phyloP scores from a whole-genome alignment of 1,284 basidiomycete genomes.

The Cutaneotrichosporon curvatum region DNA sequence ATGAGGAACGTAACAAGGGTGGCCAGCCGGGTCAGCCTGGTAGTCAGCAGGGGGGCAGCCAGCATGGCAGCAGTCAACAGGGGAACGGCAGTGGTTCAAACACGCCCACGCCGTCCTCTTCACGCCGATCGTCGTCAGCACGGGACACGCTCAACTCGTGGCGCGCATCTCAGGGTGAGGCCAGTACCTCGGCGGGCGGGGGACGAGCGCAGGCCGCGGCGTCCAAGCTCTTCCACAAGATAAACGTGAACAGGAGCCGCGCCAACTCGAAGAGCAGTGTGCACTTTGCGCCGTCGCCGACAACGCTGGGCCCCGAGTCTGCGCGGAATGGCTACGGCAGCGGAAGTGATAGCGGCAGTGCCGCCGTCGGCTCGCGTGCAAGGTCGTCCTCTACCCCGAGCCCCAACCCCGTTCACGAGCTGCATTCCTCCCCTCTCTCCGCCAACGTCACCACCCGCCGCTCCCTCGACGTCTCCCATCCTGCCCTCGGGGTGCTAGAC shows the following conservation, averaged over 20 bases:
- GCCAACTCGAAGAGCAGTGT: slow-evolving; percentile 20
- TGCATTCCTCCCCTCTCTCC: slow-evolving; percentile 8
- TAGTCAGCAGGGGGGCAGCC: slow-evolving; percentile 1
- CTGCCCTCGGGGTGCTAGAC: not conserved
- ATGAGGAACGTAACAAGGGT: slow-evolving; percentile 15
- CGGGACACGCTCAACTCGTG: slow-evolving; percentile 15
- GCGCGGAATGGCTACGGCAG: not conserved
- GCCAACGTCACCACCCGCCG: slow-evolving; percentile 2
- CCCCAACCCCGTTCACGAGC: slow-evolving; percentile 2
- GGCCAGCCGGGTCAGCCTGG: not conserved
- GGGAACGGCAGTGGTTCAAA: not conserved
- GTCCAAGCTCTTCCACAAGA: slow-evolving; percentile 33
- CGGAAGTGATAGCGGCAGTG: not conserved
- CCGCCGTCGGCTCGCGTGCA: too few relatives aligned
- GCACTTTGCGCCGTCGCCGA: slow-evolving; percentile 17
- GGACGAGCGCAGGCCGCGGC: slow-evolving; percentile 19
- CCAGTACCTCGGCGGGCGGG: not conserved
- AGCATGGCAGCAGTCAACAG: not conserved
- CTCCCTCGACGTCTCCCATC: slow-evolving; percentile 6
- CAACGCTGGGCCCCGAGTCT: slow-evolving; percentile 3
- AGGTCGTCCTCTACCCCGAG: slow-evolving; percentile 10
- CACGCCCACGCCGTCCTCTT: slow-evolving; percentile 9
- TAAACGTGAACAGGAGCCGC: slow-evolving; percentile 18
- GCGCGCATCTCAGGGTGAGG: slow-evolving; percentile 7
- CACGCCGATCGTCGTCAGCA: slow-evolving; percentile 14